Evolutionary conservation across 208 protist species (phyloP).

Genomic region (Leishmania guyanensis): DNA sequence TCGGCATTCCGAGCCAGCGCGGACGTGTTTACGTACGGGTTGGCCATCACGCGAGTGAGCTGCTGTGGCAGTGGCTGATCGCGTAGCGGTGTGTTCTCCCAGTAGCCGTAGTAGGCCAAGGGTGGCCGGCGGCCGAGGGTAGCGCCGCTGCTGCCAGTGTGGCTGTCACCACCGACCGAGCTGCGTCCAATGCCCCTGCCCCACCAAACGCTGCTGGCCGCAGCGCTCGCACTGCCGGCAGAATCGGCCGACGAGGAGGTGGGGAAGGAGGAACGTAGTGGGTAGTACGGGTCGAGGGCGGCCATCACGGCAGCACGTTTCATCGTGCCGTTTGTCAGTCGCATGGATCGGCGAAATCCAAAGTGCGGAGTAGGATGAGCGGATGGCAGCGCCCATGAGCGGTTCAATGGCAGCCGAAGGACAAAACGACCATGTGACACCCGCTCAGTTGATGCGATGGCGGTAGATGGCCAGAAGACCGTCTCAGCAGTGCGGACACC

Average conservation of each 20-base stretch:
- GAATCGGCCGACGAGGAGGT: neutral
- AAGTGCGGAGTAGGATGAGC: slow-evolving; percentile 53
- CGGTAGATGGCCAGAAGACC: neutral
- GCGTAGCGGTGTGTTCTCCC: slow-evolving; percentile 52
- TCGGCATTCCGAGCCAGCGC: neutral
- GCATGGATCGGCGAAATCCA: slow-evolving; percentile 57
- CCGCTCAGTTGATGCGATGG: slow-evolving; percentile 1
- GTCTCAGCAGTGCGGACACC: neutral
- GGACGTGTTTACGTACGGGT: slow-evolving; percentile 34
- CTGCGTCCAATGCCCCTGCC: neutral
- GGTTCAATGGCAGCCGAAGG: slow-evolving; percentile 62
- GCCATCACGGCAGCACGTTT: slow-evolving; percentile 33
- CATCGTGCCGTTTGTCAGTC: slow-evolving; percentile 40
- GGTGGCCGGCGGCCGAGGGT: neutral
- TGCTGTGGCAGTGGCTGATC: slow-evolving; percentile 60
- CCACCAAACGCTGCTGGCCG: slow-evolving; percentile 4
- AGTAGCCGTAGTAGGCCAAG: slow-evolving; percentile 64
- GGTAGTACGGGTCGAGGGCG: slow-evolving; percentile 38
- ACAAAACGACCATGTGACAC: slow-evolving; percentile 41
- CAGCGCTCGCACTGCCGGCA: neutral
- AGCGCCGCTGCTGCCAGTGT: neutral
- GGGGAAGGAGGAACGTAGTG: neutral
- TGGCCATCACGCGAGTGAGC: slow-evolving; percentile 35
- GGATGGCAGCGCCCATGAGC: slow-evolving; percentile 43
- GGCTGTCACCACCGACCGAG: neutral